A percentile compares a stretch with the other conserved stretches of the same genome.
Evolutionary conservation across 352 stramenopile genomes (phyloP).

Genomic region (Phytophthora uliginosa): DNA sequence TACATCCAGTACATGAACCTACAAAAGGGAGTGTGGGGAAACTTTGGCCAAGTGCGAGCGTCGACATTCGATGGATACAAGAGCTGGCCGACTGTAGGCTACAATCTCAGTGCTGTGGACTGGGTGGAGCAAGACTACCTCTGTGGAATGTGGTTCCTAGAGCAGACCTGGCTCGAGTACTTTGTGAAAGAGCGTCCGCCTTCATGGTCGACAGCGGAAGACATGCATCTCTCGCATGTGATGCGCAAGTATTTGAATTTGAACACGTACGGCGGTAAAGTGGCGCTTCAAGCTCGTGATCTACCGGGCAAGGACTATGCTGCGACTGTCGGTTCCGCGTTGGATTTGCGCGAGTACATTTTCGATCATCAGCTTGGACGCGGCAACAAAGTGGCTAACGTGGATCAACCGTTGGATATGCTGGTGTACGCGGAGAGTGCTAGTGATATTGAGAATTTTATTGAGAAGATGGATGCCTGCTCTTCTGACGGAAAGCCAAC

Average conservation of each 20-base stretch:
- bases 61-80: background rate
- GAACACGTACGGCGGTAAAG: background rate
- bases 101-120: background rate
- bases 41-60: background rate
- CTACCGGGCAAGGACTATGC: background rate
- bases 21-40: background rate
- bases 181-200: background rate
- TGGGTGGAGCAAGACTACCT: background rate
- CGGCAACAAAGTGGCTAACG: background rate
- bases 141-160: background rate
- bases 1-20: background rate
- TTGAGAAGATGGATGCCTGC: background rate
- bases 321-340: background rate
- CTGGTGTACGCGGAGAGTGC: background rate
- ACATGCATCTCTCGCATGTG: background rate
- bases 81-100: background rate
- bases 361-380: background rate
- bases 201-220: background rate
- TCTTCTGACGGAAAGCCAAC: background rate
- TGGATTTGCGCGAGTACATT: background rate
- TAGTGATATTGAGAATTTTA: background rate
- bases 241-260: background rate
- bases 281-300: background rate
- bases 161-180: background rate
- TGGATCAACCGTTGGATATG: background rate